Percentiles rank a stretch among this genome's conserved stretches.
These are phyloP conservation scores for Clitopilus passeckerianus DNA, from an alignment of 768 basidiomycete genomes.

Conservation along the genomic window DNA sequence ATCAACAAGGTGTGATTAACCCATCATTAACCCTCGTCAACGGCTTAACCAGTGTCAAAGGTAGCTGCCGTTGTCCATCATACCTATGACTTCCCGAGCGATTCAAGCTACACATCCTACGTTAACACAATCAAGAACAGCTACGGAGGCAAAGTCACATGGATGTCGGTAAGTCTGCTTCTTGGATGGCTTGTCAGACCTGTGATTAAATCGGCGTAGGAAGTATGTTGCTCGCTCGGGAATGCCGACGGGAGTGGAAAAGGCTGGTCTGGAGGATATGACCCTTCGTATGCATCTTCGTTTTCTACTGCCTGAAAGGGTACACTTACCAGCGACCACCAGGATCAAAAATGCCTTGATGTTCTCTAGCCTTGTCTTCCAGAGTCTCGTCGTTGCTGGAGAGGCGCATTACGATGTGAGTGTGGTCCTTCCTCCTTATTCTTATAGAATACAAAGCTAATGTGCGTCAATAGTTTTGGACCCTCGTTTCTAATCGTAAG, in stretches of 20 bases:
- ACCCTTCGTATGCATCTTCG: slow-evolving; percentile 21
- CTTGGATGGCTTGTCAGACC: not conserved
- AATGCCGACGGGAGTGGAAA: slow-evolving; percentile 27
- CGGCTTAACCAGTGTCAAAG: slow-evolving; percentile 5
- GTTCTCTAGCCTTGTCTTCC: slow-evolving; percentile 32
- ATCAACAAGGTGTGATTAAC: slow-evolving; percentile 17
- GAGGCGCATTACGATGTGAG: slow-evolving; percentile 34
- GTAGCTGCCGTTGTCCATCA: slow-evolving; percentile 37
- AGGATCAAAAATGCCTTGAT: slow-evolving; percentile 34
- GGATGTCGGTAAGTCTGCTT: slow-evolving; percentile 29
- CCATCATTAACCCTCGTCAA: not conserved
- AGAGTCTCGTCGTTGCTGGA: slow-evolving; percentile 27
- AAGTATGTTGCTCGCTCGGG: slow-evolving; percentile 32
- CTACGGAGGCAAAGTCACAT: slow-evolving; percentile 26
- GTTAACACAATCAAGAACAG: slow-evolving; percentile 18
- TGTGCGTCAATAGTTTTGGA: slow-evolving; percentile 26
- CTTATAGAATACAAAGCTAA: not conserved
- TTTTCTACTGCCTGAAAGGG: not conserved
- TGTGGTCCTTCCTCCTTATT: not conserved
- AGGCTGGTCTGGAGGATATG: slow-evolving; percentile 28
- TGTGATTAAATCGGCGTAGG: slow-evolving; percentile 14
- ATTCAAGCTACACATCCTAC: slow-evolving; percentile 26
- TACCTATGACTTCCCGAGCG: slow-evolving; percentile 42
- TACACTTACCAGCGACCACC: not conserved
- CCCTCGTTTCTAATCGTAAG: slow-evolving; percentile 28